Evolutionary conservation across 1,284 basidiomycete genomes (phyloP), one percentile per base, ranked within the genome.

Genomic region (Melampsora larici-populina): DNA sequence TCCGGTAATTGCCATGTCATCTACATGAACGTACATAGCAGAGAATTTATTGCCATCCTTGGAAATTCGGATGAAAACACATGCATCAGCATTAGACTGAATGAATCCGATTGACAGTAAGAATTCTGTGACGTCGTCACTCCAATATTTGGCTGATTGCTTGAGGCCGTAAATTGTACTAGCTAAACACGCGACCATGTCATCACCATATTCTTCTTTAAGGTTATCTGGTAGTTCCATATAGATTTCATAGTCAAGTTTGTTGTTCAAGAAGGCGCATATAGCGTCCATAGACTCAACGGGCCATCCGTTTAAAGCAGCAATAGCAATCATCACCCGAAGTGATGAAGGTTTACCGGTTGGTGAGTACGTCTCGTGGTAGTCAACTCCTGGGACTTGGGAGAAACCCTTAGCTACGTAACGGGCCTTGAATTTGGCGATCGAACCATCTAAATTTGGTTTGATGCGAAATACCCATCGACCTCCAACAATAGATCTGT

Each of bases 341-440:
- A 60, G 58, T n/a, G n/a, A n/a, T n/a, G n/a, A n/a, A n/a, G n/a
- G n/a, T n/a, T n/a, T n/a, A n/a, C n/a, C n/a, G n/a, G n/a, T n/a
- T n/a, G n/a, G n/a, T n/a, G n/a, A n/a, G n/a, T n/a, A n/a, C n/a
- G n/a, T n/a, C n/a, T n/a, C n/a, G n/a, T n/a, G n/a, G n/a, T n/a
- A n/a, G n/a, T n/a, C n/a, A n/a, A n/a, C n/a, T n/a, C n/a, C n/a
- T n/a, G n/a, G n/a, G n/a, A n/a, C n/a, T n/a, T n/a, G n/a, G n/a
- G n/a, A n/a, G n/a, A n/a, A n/a, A n/a, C n/a, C n/a, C n/a, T n/a
- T 66, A 55, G 78, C 79, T 43, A 79, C 79, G 24, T 65, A 75
- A 36, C 79, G n/a, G 13, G 78, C 78, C 72, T 79, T 78, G 43
- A 60, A 70, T n/a, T n/a, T n/a, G n/a, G n/a, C n/a, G n/a, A n/a